Evolutionary conservation across 2,329 filamentous ascomycete species (phyloP).

Genomic region (Aureobasidium sp.): DNA sequence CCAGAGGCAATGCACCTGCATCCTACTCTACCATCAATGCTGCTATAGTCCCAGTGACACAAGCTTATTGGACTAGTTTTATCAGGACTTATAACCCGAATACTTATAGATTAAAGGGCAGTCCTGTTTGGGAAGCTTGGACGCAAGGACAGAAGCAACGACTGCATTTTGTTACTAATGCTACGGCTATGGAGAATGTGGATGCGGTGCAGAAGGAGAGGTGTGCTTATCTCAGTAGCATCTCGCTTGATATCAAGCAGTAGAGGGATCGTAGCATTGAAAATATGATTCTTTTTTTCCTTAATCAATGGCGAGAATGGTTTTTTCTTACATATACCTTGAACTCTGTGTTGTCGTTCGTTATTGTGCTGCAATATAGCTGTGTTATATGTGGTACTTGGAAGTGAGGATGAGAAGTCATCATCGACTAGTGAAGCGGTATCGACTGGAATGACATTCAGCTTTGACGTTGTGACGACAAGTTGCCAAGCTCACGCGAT

Average conservation of each 20-base stretch:
- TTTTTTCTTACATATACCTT: background rate
- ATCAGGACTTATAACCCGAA: constrained; percentile 75
- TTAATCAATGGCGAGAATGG: no score
- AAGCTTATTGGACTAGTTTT: constrained; percentile 81
- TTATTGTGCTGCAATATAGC: no score
- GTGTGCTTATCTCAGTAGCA: constrained; percentile 56
- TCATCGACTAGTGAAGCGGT: no score
- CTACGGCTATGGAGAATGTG: constrained; percentile 45
- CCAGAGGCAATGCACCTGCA: constrained; percentile 51
- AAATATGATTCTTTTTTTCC: no score
- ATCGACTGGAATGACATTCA: no score
- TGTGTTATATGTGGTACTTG: no score
- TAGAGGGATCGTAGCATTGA: no score
- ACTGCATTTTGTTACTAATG: constrained; percentile 43
- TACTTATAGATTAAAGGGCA: constrained; percentile 47
- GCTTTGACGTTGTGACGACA: no score
- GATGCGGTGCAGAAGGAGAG: constrained; percentile 40
- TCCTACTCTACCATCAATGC: constrained; percentile 66
- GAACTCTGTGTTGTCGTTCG: no score
- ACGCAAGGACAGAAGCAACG: constrained; percentile 32
- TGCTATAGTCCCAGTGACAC: constrained; percentile 65
- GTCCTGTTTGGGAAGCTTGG: constrained; percentile 60
- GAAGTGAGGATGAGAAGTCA: no score
- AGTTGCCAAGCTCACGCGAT: no score
- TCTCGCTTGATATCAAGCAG: constrained; percentile 55